These are phyloP conservation scores for Coleophoma crateriformis DNA, from an alignment of 2,329 filamentous ascomycete species.

Conservation along the genomic window DNA sequence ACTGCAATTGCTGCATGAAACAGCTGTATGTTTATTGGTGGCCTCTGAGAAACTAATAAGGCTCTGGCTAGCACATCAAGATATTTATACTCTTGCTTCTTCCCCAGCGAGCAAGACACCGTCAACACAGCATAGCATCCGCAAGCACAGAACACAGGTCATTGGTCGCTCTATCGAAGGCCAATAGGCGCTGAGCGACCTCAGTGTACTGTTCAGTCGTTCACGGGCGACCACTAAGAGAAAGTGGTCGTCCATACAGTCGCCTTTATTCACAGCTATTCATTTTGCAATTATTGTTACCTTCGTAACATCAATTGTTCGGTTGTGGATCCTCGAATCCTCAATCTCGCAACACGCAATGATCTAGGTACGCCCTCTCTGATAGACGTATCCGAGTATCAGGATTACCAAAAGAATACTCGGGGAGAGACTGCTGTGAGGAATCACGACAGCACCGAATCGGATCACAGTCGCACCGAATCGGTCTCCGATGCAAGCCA, in stretches of 20 bases:
- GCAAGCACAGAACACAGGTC: too few relatives aligned
- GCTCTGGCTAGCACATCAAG: neutral
- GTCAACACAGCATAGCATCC: too few relatives aligned
- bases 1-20: neutral
- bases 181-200: too few relatives aligned
- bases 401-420: neutral
- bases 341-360: neutral
- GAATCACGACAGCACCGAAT: constrained; percentile 9
- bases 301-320: neutral
- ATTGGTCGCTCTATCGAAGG: too few relatives aligned
- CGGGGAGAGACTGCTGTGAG: constrained; percentile 13
- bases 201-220: too few relatives aligned
- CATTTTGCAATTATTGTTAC: neutral
- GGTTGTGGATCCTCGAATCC: neutral
- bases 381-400: neutral
- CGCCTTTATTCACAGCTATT: neutral
- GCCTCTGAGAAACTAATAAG: neutral
- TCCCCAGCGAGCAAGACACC: too few relatives aligned
- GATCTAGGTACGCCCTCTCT: neutral
- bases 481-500: constrained; percentile 15
- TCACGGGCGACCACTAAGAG: neutral
- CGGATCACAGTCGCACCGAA: constrained; percentile 8
- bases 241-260: neutral
- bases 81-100: too few relatives aligned
- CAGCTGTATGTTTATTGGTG: neutral